Conservation (phyloP, 1,139 yeast species). For the Magnusiomyces sp. region DNA sequence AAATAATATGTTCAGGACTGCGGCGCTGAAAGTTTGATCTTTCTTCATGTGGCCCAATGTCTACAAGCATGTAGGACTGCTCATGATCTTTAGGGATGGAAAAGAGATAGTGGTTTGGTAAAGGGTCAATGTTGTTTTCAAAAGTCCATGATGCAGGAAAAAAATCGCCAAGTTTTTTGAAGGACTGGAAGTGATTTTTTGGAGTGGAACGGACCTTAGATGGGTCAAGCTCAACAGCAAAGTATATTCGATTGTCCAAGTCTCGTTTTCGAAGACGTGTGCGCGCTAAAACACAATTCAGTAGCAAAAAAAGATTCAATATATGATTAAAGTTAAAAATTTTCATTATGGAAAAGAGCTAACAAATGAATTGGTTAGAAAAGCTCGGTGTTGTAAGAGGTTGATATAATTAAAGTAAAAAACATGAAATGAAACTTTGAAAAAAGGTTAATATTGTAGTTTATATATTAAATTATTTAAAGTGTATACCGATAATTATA, state of each 20-base stretch:
- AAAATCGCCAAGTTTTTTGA: background rate
- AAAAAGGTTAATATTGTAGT: too few species aligned
- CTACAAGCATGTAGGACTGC: constrained; percentile 4
- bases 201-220: constrained; percentile 8
- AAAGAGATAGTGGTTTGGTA: constrained; percentile 30
- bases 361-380: too few species aligned
- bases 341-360: too few species aligned
- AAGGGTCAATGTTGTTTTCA: constrained; percentile 28
- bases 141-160: constrained; percentile 20
- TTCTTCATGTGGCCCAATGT: constrained; percentile 1
- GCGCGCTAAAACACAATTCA: too few species aligned
- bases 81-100: constrained; percentile 21
- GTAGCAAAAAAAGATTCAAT: too few species aligned
- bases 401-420: too few species aligned
- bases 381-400: too few species aligned
- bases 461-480: too few species aligned
- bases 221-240: constrained; percentile 26
- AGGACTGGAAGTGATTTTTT: constrained; percentile 8
- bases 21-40: constrained; percentile 13
- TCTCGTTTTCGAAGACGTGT: background rate
- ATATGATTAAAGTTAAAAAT: too few species aligned
- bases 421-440: too few species aligned
- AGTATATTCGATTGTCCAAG: constrained; percentile 20
- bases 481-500: too few species aligned
- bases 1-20: background rate